Evolutionary conservation across 2,329 filamentous ascomycete species (phyloP).

Genomic region (Ramularia endophylla): DNA sequence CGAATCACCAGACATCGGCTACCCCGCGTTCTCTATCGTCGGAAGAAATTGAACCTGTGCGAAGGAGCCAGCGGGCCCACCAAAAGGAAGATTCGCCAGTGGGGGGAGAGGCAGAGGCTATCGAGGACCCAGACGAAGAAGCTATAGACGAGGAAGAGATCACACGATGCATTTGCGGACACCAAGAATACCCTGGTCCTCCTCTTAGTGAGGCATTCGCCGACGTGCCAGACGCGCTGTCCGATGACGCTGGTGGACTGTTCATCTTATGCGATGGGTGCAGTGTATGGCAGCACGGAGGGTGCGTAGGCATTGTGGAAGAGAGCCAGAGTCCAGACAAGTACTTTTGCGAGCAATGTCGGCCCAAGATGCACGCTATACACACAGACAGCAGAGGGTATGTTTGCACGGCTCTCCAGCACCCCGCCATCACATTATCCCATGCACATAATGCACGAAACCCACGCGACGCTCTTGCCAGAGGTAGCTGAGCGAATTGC

Average conservation of each 20-base stretch:
- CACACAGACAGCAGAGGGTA: constrained; percentile 79
- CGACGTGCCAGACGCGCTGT: constrained; percentile 49
- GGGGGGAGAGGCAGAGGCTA: constrained; percentile 33
- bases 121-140: constrained; percentile 53
- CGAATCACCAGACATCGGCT: constrained; percentile 70
- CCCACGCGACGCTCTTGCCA: no score
- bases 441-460: no score
- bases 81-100: constrained; percentile 48
- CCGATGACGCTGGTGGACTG: constrained; percentile 85
- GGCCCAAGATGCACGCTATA: constrained; percentile 84
- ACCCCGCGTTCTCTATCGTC: constrained; percentile 68
- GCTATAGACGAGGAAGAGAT: constrained; percentile 77
- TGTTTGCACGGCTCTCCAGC: constrained; percentile 40
- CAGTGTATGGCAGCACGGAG: constrained; percentile 98
- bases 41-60: constrained; percentile 57
- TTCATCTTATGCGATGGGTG: constrained; percentile 98
- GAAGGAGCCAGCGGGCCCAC: constrained; percentile 72
- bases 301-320: constrained; percentile 94
- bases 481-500: not conserved
- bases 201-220: constrained; percentile 49
- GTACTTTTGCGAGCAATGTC: constrained; percentile 96
- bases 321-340: constrained; percentile 90
- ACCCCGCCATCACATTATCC: no score
- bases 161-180: constrained; percentile 90
- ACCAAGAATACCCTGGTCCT: constrained; percentile 87